A percentile compares a stretch with the other conserved stretches of the same genome.
These are phyloP conservation scores for Wickerhamomyces canadensis DNA, from an alignment of 805 yeast species.

Conservation along the genomic window DNA sequence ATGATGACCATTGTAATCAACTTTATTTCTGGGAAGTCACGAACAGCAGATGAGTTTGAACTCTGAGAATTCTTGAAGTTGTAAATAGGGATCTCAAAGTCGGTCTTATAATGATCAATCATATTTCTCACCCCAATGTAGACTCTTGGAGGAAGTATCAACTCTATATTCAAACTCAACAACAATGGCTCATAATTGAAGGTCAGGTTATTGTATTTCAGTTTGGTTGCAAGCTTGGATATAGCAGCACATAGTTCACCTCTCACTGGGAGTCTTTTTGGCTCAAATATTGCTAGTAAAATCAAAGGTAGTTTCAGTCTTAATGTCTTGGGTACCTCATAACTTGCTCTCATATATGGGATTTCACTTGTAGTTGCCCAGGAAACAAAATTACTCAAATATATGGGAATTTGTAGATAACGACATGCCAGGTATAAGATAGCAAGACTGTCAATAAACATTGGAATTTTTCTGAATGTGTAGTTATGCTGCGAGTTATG, in stretches of 20 bases:
- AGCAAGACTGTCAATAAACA: constrained; percentile 19
- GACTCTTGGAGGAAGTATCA: constrained; percentile 46
- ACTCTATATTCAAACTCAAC: constrained; percentile 35
- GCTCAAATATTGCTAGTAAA: constrained; percentile 33
- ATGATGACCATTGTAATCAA: constrained; percentile 10
- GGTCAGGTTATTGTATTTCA: constrained; percentile 1
- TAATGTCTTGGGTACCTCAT: constrained; percentile 34
- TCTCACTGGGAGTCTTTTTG: constrained; percentile 33
- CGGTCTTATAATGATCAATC: neutral
- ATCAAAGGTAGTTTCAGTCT: constrained; percentile 33
- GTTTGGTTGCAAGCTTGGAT: constrained; percentile 6
- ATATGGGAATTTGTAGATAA: constrained; percentile 44
- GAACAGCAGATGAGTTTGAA: constrained; percentile 16
- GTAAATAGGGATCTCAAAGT: constrained; percentile 8
- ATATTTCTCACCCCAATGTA: constrained; percentile 28
- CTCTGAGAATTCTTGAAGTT: neutral
- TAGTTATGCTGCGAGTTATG: constrained; percentile 6
- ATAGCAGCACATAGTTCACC: constrained; percentile 32
- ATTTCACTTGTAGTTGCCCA: constrained; percentile 38
- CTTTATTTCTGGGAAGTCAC: constrained; percentile 32
- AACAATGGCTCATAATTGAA: constrained; percentile 34
- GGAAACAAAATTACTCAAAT: constrained; percentile 40
- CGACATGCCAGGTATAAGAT: constrained; percentile 48
- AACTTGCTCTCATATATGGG: constrained; percentile 41
- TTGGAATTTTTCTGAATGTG: constrained; percentile 7